Evolutionary conservation across 441 rosid species (phyloP), one percentile per base, ranked within the genome.

Genomic region (Brassica hybrid): DNA sequence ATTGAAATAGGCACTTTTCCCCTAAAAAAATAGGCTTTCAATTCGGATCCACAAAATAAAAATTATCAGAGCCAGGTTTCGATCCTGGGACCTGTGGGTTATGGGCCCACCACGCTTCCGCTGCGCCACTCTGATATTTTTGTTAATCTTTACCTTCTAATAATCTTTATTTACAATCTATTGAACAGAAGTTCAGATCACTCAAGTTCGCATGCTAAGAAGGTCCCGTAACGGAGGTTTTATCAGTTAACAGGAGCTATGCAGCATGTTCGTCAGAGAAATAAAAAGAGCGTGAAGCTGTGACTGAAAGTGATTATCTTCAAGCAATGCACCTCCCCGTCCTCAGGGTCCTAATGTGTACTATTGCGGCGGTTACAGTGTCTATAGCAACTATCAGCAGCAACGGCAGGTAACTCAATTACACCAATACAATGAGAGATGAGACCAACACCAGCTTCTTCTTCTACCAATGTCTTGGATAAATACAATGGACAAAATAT

Each of bases 21-120:
- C n/a, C n/a, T n/a, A n/a, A 10, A 41, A 38, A 38, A 38, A 11
- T 38, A 12, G 16, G 52, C 52, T 45, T 4, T 45, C 52, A 45
- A 13, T 45, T 4, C 5, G 16, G 48, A 13, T 43, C 50, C 50
- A 43, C 14, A 50, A 50, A 2, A 14, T 0, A 52, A 50, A 1
- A 2, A 2, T 7, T 59, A 88, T 90, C 95, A 85, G 91, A 90
- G 98, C 88, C 91, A 86, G 87, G 94, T 92, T 94, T 90, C 94
- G 89, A 90, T 94, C 94, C 91, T 87, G 91, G 86, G 90, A 85
- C 93, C 94, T 88, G 91, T 91, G 94, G 93, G 92, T 92, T 91
- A 92, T 94, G 95, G 91, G 94, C 96, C 94, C 91, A 90, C 97
- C 94, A 90, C 93, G 88, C 94, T 88, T 92, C 92, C 94, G 91